A percentile compares a stretch with the other conserved stretches of the same genome.
These are phyloP conservation scores for Penicillium coprophilum DNA, from an alignment of 495 filamentous ascomycete genomes.

Conservation along the genomic window DNA sequence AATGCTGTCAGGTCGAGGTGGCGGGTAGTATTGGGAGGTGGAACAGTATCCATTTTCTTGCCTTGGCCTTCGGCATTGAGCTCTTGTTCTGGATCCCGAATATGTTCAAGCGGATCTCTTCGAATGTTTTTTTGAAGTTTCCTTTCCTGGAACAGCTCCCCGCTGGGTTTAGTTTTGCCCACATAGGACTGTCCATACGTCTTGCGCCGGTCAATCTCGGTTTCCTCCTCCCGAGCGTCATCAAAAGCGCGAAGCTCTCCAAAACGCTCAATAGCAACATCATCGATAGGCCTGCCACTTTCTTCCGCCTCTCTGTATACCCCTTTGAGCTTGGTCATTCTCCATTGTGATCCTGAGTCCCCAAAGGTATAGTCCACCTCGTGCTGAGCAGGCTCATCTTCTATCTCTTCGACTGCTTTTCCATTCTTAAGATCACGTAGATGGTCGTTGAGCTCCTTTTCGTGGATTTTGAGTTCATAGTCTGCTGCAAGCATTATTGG, in stretches of 20 bases:
- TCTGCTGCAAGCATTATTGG: constrained; percentile 58
- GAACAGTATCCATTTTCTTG: constrained; percentile 41
- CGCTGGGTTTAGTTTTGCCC: constrained; percentile 83
- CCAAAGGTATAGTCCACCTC: constrained; percentile 85
- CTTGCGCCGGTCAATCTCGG: constrained; percentile 81
- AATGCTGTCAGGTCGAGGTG: constrained; percentile 72
- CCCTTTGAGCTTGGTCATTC: constrained; percentile 89
- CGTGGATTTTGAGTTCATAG: constrained; percentile 74
- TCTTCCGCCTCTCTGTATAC: constrained; percentile 81
- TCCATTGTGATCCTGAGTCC: constrained; percentile 86
- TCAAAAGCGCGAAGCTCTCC: constrained; percentile 85
- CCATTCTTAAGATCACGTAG: constrained; percentile 62
- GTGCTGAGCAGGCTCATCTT: constrained; percentile 54
- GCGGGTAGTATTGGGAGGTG: constrained; percentile 42
- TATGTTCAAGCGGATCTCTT: constrained; percentile 32
- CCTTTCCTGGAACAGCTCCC: constrained; percentile 80
- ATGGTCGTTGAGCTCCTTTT: constrained; percentile 76
- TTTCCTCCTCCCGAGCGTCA: constrained; percentile 90
- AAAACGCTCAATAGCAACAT: constrained; percentile 77
- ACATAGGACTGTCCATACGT: constrained; percentile 85
- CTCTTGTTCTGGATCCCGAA: constrained; percentile 41
- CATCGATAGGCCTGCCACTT: constrained; percentile 67
- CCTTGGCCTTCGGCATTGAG: constrained; percentile 45
- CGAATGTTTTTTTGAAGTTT: constrained; percentile 52
- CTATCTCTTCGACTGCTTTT: constrained; percentile 50